Evolutionary conservation across 1,139 yeast genomes (phyloP), one percentile per base, ranked within the genome.

Genomic region (Taphrina populina): DNA sequence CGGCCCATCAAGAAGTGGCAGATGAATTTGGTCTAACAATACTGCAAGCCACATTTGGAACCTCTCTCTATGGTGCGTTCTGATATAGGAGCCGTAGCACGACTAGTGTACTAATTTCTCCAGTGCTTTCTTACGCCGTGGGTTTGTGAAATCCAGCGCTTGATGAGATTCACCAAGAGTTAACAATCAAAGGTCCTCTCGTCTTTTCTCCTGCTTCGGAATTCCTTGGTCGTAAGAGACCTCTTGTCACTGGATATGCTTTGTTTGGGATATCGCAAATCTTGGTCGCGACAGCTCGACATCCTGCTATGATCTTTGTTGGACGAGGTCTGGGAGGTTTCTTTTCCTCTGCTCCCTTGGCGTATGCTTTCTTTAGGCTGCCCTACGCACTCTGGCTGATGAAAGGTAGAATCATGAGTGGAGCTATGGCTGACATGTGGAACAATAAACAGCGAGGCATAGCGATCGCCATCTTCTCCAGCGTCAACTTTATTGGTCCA

Each of bases 201-300:
- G 69, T 84, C 39, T 77, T 88, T 74, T 87, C 90, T 6, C 95
- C 95, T 2, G 69, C 86, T 43, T 82, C 90, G 13, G 95, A 87
- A 66, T 78, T 82, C 60, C 78, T 80, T 56, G 95, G 95, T 51
- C 77, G 95, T 68, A 78, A 77, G 65, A 69, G 41, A 13, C 55
- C 52, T 20, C 35, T 49, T 20, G 46, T 13, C 21, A 29, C 33
- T 20, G 56, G 49, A 8, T 34, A 27, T 30, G 39, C 39, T 27
- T 35, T 35, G 27, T 37, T 52, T 45, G 55, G 41, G 8, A 65
- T 78, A 47, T 84, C 86, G 68, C 74, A 77, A 36, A 85, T 84
- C 66, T 92, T 83, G 1, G 79, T 77, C 19, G 95, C 88, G 1
- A 76, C 86, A 11, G 86, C 85, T 23, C 75, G 83, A 65, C 82